phyloP scores from a whole-genome alignment of 495 filamentous ascomycete genomes.

The Aspergillus carlsbadensis region DNA sequence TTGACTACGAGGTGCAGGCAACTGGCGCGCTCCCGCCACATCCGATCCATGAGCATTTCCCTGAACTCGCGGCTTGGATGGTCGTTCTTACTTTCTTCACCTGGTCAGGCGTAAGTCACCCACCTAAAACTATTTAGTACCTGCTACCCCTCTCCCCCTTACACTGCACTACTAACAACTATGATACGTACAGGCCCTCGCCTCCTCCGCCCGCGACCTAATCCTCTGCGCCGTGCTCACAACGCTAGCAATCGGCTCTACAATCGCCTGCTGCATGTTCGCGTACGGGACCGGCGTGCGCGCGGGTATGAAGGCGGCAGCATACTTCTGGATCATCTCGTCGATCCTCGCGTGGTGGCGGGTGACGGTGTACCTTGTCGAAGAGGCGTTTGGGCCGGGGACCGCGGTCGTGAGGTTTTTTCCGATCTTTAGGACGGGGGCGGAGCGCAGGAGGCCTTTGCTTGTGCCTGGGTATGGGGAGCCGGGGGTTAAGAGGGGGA shows the following conservation, averaged over 20 bases:
- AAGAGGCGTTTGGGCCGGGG: background rate
- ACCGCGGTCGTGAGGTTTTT: background rate
- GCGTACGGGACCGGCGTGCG: background rate
- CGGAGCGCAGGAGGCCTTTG: background rate
- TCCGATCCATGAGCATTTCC: background rate
- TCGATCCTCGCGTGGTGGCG: background rate
- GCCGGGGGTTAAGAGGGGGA: constrained; percentile 4
- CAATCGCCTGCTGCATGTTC: constrained; percentile 2
- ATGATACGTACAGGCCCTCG: constrained; percentile 1
- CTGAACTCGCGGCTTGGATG: background rate
- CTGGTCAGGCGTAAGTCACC: background rate
- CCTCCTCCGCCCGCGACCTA: background rate
- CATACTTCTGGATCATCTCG: constrained; percentile 5
- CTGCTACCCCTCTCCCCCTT: background rate
- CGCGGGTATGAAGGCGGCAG: background rate
- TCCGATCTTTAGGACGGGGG: background rate
- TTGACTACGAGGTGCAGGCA: background rate
- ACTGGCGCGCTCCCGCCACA: constrained; percentile 1
- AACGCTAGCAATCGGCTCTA: background rate
- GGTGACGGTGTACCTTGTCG: background rate
- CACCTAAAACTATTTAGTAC: too few species aligned
- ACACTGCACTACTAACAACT: background rate
- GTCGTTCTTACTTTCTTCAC: background rate
- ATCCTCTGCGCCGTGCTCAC: background rate
- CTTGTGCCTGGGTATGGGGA: background rate